Conservation (phyloP, 2,329 filamentous ascomycete species). For the Alternaria arborescens region DNA sequence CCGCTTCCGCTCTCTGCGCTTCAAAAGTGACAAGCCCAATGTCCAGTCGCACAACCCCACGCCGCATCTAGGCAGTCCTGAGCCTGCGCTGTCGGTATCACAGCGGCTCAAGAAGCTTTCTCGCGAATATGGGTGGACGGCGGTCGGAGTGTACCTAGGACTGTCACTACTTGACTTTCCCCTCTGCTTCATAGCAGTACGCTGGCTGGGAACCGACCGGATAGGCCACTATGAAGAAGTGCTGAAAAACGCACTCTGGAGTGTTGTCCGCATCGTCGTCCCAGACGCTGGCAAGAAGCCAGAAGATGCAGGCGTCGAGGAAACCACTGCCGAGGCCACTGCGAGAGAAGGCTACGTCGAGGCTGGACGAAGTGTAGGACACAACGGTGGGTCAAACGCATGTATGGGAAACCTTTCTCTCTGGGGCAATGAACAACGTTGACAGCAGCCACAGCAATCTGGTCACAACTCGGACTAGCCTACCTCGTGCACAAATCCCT, state of each 20-base stretch:
- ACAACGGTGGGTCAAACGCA: slow-evolving; percentile 68
- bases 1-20: slow-evolving; percentile 47
- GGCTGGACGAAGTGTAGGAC: slow-evolving; percentile 71
- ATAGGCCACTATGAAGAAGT: slow-evolving; percentile 79
- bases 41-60: slow-evolving; percentile 48
- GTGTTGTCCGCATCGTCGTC: slow-evolving; percentile 67
- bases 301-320: slow-evolving; percentile 54
- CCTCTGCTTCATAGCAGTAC: slow-evolving; percentile 90
- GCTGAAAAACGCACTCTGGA: slow-evolving; percentile 68
- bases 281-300: slow-evolving; percentile 64
- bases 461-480: slow-evolving; percentile 89
- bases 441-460: slow-evolving; percentile 61
- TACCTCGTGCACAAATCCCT: slow-evolving; percentile 99
- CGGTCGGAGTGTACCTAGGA: slow-evolving; percentile 86
- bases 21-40: slow-evolving; percentile 45
- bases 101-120: slow-evolving; percentile 82
- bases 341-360: slow-evolving; percentile 42
- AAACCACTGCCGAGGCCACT: slow-evolving; percentile 38
- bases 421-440: slow-evolving; percentile 11
- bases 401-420: slow-evolving; percentile 67
- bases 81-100: slow-evolving; percentile 64
- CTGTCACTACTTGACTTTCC: slow-evolving; percentile 91
- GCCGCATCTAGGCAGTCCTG: slow-evolving; percentile 52
- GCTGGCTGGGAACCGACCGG: slow-evolving; percentile 80
- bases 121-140: slow-evolving; percentile 93